A percentile compares a stretch with the other conserved stretches of the same genome.
Conservation (phyloP, 139 green algal genomes). For the Gonium pectorale region DNA sequence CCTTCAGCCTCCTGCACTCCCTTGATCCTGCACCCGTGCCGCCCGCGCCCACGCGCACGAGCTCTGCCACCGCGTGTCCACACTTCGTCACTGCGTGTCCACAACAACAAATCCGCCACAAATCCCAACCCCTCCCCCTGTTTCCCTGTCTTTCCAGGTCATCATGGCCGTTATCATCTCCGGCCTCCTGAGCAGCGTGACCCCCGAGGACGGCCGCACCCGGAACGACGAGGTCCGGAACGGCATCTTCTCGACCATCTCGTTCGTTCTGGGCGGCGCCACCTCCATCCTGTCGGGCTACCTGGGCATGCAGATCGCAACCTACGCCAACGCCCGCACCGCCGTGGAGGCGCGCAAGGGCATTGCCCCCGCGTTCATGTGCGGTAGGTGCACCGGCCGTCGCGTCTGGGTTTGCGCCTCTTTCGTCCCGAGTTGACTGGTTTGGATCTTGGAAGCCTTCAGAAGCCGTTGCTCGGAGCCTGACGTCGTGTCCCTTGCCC, state of each 20-base stretch:
- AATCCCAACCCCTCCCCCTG: no score
- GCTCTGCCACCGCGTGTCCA: no score
- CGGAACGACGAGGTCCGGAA: slow-evolving; percentile 78
- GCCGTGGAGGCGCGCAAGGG: slow-evolving; percentile 96
- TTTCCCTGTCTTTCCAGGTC: slow-evolving; percentile 61
- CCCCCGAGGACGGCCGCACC: slow-evolving; percentile 70
- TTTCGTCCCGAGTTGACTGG: no score
- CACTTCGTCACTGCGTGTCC: no score
- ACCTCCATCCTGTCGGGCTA: slow-evolving; percentile 96
- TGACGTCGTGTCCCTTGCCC: no score
- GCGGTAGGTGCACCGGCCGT: slow-evolving; percentile 70
- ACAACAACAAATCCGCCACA: no score
- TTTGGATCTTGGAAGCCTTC: no score
- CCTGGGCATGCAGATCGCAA: slow-evolving; percentile 98
- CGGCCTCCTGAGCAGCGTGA: slow-evolving; percentile 89
- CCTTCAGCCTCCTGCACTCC: no score
- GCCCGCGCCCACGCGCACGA: no score
- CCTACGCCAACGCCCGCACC: slow-evolving; percentile 96
- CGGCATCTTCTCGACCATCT: slow-evolving; percentile 92
- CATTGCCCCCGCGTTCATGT: slow-evolving; percentile 95
- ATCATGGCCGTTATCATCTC: slow-evolving; percentile 95
- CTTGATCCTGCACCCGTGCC: no score
- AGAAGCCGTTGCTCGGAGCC: no score
- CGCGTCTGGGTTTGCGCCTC: no score
- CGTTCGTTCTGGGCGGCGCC: slow-evolving; percentile 91